Percentiles rank a stretch among this genome's conserved stretches.
These are phyloP conservation scores for Lachancea quebecensis DNA, from an alignment of 805 yeast genomes.

Conservation along the genomic window DNA sequence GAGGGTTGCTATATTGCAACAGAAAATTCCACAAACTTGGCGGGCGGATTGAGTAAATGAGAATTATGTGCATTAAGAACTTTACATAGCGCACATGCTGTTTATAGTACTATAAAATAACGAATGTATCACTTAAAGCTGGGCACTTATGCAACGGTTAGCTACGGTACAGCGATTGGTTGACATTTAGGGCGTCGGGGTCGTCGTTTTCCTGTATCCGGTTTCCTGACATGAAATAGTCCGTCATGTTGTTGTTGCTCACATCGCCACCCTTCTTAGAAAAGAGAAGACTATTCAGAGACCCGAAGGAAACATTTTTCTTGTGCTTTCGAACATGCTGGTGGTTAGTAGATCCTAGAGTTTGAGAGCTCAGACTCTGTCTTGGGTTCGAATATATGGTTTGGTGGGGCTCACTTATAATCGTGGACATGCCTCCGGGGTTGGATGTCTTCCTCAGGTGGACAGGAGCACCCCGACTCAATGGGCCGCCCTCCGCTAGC, in stretches of 20 bases:
- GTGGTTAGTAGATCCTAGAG: slow-evolving; percentile 7
- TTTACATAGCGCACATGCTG: neutral
- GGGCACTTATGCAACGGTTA: no score
- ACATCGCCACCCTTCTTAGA: slow-evolving; percentile 25
- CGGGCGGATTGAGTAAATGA: slow-evolving; percentile 17
- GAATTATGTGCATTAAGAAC: neutral
- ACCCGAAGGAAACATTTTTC: slow-evolving; percentile 31
- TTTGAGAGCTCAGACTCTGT: slow-evolving; percentile 6
- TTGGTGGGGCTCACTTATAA: slow-evolving; percentile 1
- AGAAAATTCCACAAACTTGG: slow-evolving; percentile 52
- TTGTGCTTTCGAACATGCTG: slow-evolving; percentile 29
- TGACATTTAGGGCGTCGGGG: slow-evolving; percentile 20
- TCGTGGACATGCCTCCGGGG: slow-evolving; percentile 11
- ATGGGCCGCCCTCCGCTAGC: slow-evolving; percentile 3
- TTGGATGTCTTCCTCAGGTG: slow-evolving; percentile 11
- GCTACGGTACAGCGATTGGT: slow-evolving; percentile 23
- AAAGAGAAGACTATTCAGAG: slow-evolving; percentile 30
- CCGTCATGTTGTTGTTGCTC: slow-evolving; percentile 16
- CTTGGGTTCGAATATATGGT: slow-evolving; percentile 5
- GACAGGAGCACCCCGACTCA: slow-evolving; percentile 8
- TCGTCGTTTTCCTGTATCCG: slow-evolving; percentile 26
- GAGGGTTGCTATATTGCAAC: slow-evolving; percentile 63
- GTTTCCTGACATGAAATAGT: slow-evolving; percentile 26
- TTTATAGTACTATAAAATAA: neutral
- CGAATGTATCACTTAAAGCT: slow-evolving; percentile 9